Percentiles rank a stretch among this genome's conserved stretches.
phyloP scores from a whole-genome alignment of 306 rosid genomes.

The Vigna unguiculata region DNA sequence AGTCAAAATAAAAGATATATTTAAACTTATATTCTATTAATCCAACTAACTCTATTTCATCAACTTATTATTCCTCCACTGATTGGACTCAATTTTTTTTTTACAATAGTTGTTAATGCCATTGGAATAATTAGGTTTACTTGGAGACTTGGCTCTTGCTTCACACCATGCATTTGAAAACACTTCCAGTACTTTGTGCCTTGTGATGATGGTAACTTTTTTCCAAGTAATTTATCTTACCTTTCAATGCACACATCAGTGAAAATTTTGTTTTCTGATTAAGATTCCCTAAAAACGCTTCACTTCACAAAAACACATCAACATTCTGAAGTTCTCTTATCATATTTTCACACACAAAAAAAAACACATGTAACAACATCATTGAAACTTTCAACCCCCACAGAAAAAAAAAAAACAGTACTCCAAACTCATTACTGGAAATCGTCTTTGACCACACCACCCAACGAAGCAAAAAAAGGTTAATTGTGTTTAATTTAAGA shows the following conservation, averaged over 20 bases:
- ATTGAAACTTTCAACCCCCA: neutral
- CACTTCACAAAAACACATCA: constrained; percentile 5
- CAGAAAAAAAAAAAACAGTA: neutral
- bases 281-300: constrained; percentile 21
- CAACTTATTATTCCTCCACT: too few species aligned
- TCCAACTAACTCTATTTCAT: neutral
- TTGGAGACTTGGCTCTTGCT: neutral
- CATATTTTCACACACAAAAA: too few species aligned
- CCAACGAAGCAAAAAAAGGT: neutral
- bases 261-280: constrained; percentile 1
- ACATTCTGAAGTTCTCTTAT: neutral
- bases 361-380: neutral
- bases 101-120: too few species aligned
- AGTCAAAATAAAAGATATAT: constrained; percentile 16
- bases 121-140: constrained; percentile 14
- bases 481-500: too few species aligned
- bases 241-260: constrained; percentile 39
- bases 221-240: constrained; percentile 41
- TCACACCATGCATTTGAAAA: neutral
- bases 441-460: constrained; percentile 23
- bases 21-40: neutral
- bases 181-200: neutral
- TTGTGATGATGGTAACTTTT: constrained; percentile 22
- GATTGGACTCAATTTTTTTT: too few species aligned
- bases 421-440: neutral